phyloP scores from a whole-genome alignment of 2,329 filamentous ascomycete genomes.

The Colletotrichum destructivum region DNA sequence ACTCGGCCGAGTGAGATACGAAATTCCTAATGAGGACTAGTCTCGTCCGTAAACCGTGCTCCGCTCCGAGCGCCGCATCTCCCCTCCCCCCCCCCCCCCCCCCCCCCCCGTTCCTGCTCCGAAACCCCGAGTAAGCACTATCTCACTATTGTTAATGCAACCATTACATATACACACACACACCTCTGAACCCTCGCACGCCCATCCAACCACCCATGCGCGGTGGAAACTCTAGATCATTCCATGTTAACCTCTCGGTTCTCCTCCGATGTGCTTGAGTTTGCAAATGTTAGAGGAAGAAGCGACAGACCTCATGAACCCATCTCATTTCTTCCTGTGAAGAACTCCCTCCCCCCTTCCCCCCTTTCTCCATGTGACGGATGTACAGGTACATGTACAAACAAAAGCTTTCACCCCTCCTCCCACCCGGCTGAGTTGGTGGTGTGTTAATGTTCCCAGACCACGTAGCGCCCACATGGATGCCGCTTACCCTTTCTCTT shows the following conservation, averaged over 20 bases:
- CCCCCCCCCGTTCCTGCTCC: no score
- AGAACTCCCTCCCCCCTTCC: neutral
- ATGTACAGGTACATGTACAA: neutral
- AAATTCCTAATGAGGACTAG: conserved; percentile 11
- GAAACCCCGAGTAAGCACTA: conserved; percentile 6
- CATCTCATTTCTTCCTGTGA: neutral
- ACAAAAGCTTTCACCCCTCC: neutral
- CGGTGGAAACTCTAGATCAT: neutral
- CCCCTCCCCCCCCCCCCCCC: no score
- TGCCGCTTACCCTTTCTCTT: neutral
- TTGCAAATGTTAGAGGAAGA: neutral
- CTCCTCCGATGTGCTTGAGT: neutral
- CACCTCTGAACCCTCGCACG: neutral
- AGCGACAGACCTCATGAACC: neutral
- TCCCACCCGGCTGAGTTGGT: conserved; percentile 13
- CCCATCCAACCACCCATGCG: neutral
- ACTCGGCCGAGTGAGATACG: conserved; percentile 35
- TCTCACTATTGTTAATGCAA: neutral
- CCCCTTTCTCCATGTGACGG: neutral
- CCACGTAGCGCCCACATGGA: neutral
- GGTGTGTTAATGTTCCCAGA: no score
- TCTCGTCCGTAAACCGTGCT: neutral
- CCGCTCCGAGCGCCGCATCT: neutral
- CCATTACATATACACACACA: neutral
- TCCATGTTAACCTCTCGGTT: conserved; percentile 3